Evolutionary conservation across 768 basidiomycete genomes (phyloP).

Genomic region (Naganishia antarctica): DNA sequence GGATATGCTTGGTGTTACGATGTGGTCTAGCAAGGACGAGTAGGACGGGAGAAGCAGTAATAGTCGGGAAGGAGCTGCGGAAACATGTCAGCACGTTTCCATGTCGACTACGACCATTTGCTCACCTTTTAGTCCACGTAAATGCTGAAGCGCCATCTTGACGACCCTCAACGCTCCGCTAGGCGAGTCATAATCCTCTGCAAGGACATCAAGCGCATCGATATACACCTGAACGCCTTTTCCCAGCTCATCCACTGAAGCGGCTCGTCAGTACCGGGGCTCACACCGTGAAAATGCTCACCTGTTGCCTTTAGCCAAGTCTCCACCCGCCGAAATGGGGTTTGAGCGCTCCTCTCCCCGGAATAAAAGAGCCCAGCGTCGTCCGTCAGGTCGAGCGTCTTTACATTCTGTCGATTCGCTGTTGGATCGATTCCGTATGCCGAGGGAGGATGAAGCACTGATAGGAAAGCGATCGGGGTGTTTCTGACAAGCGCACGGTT

Average conservation of each 20-base stretch:
- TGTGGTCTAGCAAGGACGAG: slow-evolving; percentile 30
- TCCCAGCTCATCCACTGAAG: slow-evolving; percentile 5
- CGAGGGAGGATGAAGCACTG: slow-evolving; percentile 32
- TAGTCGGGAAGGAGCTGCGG: slow-evolving; percentile 40
- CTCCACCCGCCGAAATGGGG: not conserved
- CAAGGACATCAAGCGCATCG: slow-evolving; percentile 40
- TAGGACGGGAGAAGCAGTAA: slow-evolving; percentile 35
- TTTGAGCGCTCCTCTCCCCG: not conserved
- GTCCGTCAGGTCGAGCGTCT: slow-evolving; percentile 36
- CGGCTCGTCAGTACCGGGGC: not conserved
- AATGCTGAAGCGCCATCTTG: slow-evolving; percentile 27
- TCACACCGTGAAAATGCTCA: slow-evolving; percentile 27
- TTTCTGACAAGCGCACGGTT: not conserved
- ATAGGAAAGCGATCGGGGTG: slow-evolving; percentile 29
- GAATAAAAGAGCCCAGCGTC: slow-evolving; percentile 30
- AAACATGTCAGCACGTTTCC: not conserved
- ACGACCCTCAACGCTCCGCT: slow-evolving; percentile 30
- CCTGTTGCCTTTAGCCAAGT: slow-evolving; percentile 15
- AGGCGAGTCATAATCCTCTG: slow-evolving; percentile 37
- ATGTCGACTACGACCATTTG: no score
- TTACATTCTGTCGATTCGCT: slow-evolving; percentile 4
- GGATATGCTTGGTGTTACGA: slow-evolving; percentile 32
- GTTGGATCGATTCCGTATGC: slow-evolving; percentile 25
- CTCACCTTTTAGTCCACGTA: slow-evolving; percentile 39
- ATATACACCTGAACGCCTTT: slow-evolving; percentile 39